Evolutionary conservation across 306 rosid species (phyloP).

Genomic region (Hippophae rhamnoides): DNA sequence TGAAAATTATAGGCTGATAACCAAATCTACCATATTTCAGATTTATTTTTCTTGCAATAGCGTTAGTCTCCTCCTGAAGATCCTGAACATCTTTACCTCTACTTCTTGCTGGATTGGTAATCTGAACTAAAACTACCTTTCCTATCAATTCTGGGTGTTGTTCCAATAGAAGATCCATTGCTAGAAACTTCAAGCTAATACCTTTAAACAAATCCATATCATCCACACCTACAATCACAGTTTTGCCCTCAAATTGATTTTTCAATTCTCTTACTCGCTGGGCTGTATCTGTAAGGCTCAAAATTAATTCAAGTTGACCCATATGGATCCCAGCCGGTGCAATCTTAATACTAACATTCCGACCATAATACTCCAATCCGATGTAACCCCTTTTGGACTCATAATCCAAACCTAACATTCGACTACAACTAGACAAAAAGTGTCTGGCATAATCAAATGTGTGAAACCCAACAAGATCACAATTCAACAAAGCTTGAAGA

Average conservation of each 20-base stretch:
- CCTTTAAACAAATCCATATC: slow-evolving; percentile 74
- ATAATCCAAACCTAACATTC: slow-evolving; percentile 64
- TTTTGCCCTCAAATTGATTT: slow-evolving; percentile 31
- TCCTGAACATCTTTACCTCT: slow-evolving; percentile 58
- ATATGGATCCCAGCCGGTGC: slow-evolving; percentile 58
- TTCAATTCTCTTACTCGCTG: slow-evolving; percentile 32
- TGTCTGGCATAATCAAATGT: slow-evolving; percentile 71
- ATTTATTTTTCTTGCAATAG: slow-evolving; percentile 41
- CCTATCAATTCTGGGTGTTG: slow-evolving; percentile 24
- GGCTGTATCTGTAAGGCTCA: slow-evolving; percentile 27
- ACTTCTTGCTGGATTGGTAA: slow-evolving; percentile 59
- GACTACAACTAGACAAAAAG: slow-evolving; percentile 59
- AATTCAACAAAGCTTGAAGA: slow-evolving; percentile 41
- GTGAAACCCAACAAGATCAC: slow-evolving; percentile 65
- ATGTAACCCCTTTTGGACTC: slow-evolving; percentile 69
- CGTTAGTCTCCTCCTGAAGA: slow-evolving; percentile 34
- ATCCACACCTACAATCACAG: slow-evolving; percentile 53
- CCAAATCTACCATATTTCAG: slow-evolving; percentile 27
- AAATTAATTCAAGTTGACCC: slow-evolving; percentile 42
- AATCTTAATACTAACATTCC: slow-evolving; percentile 58
- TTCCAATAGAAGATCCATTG: slow-evolving; percentile 45
- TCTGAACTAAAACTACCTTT: slow-evolving; percentile 52
- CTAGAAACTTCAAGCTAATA: slow-evolving; percentile 56
- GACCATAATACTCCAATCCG: slow-evolving; percentile 55
- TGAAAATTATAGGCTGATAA: slow-evolving; percentile 38